Conservation (phyloP, 805 yeast species). For the Candida ponderosae region DNA sequence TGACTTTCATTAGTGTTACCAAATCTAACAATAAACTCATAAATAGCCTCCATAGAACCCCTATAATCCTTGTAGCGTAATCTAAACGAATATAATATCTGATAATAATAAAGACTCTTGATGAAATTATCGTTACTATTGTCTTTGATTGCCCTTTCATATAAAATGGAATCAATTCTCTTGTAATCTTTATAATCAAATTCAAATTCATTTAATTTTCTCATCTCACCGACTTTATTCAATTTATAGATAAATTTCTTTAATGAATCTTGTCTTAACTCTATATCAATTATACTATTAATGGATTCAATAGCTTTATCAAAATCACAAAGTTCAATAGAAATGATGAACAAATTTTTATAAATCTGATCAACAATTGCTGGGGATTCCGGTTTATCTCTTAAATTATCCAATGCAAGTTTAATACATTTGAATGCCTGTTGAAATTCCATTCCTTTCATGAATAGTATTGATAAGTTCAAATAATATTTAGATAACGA, state of each 20-base stretch:
- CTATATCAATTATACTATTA: slow-evolving; percentile 11
- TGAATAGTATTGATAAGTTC: slow-evolving; percentile 29
- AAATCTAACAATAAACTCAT: slow-evolving; percentile 28
- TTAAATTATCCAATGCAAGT: slow-evolving; percentile 12
- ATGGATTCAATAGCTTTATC: slow-evolving; percentile 27
- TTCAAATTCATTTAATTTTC: slow-evolving; percentile 31
- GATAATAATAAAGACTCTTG: slow-evolving; percentile 34
- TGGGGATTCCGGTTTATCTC: no score
- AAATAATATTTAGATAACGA: slow-evolving; percentile 28
- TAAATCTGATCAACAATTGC: slow-evolving; percentile 14
- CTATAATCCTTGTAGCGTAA: slow-evolving; percentile 41
- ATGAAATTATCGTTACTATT: slow-evolving; percentile 17
- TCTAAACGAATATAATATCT: slow-evolving; percentile 45
- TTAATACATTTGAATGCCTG: slow-evolving; percentile 29
- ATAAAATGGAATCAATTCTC: slow-evolving; percentile 34
- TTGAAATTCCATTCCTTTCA: slow-evolving; percentile 19
- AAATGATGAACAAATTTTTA: slow-evolving; percentile 16
- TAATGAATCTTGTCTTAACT: slow-evolving; percentile 16
- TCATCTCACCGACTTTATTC: slow-evolving; percentile 30
- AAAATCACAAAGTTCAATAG: slow-evolving; percentile 23
- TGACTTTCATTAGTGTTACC: not conserved
- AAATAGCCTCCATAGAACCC: slow-evolving; percentile 37
- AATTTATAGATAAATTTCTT: slow-evolving; percentile 29
- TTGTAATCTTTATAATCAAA: slow-evolving; percentile 32
- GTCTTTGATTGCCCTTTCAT: slow-evolving; percentile 12